phyloP scores from a whole-genome alignment of 441 rosid species.

The Populus trichocarpa region DNA sequence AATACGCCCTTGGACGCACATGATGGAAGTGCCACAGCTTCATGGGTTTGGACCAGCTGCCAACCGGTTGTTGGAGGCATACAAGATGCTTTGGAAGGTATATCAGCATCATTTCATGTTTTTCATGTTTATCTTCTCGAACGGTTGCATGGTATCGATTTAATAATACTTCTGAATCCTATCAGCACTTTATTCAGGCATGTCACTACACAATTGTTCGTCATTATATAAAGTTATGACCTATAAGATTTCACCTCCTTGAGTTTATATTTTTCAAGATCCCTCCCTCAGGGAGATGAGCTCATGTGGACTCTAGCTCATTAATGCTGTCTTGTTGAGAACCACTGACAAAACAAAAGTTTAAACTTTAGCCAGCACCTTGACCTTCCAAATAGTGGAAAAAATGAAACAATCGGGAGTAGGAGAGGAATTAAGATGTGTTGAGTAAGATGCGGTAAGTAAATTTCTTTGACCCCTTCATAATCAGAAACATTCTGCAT shows the following conservation, averaged over 20 bases:
- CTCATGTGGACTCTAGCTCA: too few species aligned
- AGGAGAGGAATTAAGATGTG: too few species aligned
- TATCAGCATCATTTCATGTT: not conserved
- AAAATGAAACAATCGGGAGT: too few species aligned
- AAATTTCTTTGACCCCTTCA: too few species aligned
- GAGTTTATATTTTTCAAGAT: too few species aligned
- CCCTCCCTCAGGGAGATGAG: too few species aligned
- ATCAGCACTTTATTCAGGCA: not conserved
- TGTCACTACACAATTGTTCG: not conserved
- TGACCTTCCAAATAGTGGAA: too few species aligned
- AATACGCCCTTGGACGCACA: conserved; percentile 98
- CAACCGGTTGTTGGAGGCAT: conserved; percentile 93
- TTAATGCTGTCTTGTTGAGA: too few species aligned
- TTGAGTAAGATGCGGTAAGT: too few species aligned
- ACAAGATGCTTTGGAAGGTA: conserved; percentile 97
- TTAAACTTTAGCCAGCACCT: too few species aligned
- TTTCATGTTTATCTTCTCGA: not conserved
- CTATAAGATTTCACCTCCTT: not conserved
- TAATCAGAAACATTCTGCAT: too few species aligned
- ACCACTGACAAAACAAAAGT: too few species aligned
- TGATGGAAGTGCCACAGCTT: conserved; percentile 99
- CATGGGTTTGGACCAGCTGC: conserved; percentile 99
- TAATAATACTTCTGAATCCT: not conserved
- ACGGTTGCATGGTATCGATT: not conserved
- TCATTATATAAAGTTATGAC: not conserved